Base-by-base conservation (phyloP, 805 yeast genomes). In the Hanseniaspora clermontiae region DNA sequence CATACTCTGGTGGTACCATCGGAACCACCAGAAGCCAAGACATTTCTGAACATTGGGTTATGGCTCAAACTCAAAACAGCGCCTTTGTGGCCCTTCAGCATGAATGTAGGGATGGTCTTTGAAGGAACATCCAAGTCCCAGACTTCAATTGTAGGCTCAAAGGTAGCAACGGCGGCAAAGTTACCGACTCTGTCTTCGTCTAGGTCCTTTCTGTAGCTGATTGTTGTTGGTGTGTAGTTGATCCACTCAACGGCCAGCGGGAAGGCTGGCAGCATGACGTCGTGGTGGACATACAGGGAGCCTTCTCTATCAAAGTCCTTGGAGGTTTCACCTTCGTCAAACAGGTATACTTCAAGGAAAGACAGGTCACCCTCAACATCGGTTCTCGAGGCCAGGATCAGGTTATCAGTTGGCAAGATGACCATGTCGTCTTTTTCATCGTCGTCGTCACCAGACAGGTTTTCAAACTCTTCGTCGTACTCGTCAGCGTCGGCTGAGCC, bases 201-300 rank as follows among this genome's bases (percentile, higher is more conserved):
- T 38, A 73, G 72, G 15, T 39, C 40, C 12, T 43, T 43, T 24
- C 32, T 43, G 43, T 43, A 39, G 15, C n/a, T 34, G 20, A 40
- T 34, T 14, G 70, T 72, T 14, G 75, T 78, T 36, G 95, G 91
- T 59, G 74, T 77, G 68, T 77, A 85, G 68, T 87, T 85, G 60
- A 93, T 69, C 97, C 97, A 91, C 70, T 93, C 98, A 37, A 90
- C 90, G 68, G 97, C 88, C 59, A 93, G 76, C 43, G 98, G 98
- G 77, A 93, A 91, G 1, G 96, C 85, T 1, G 98, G 98, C 59
- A 93, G 77, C 96, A 93, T 88, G 62, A 91, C 72, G 68, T 93
- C 98, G 70, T 93, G 98, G 67, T 93, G 98, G 51, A 91, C 93
- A 65, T 93, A 93, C 60, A 93, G 72, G 40, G 83, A 80, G 55